Evolutionary conservation across 2,329 filamentous ascomycete genomes (phyloP).

Genomic region (Colletotrichum sp.): DNA sequence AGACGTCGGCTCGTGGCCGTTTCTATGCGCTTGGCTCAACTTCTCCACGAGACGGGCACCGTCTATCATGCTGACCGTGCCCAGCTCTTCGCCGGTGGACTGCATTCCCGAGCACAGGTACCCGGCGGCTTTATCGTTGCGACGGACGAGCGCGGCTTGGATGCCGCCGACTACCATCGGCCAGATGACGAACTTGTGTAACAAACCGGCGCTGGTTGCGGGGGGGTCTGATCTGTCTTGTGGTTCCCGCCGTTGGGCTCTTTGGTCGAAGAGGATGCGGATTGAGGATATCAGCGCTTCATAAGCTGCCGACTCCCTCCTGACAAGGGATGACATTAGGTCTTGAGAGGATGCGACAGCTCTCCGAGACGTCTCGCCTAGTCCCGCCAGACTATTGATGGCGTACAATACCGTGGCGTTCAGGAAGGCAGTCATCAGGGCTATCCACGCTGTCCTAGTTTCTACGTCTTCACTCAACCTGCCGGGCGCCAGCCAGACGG

Average conservation of each 20-base stretch:
- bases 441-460: neutral
- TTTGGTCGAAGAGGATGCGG: neutral
- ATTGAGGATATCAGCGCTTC: neutral
- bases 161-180: constrained; percentile 1
- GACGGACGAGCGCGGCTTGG: neutral
- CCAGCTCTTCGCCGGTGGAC: neutral
- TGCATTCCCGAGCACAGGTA: neutral
- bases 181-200: constrained; percentile 5
- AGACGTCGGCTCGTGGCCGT: neutral
- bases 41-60: neutral
- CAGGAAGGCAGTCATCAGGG: neutral
- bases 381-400: neutral
- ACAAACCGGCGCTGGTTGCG: neutral
- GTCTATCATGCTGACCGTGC: constrained; percentile 10
- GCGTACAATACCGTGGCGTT: neutral
- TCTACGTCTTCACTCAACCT: neutral
- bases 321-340: rapidly evolving
- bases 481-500: neutral
- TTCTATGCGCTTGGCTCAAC: neutral
- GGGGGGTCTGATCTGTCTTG: neutral
- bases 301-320: neutral
- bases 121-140: neutral
- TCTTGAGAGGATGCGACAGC: neutral
- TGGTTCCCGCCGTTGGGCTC: neutral
- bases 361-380: neutral